These are phyloP conservation scores for Gloeostereum incarnatum DNA, from an alignment of 768 basidiomycete species.

Conservation along the genomic window DNA sequence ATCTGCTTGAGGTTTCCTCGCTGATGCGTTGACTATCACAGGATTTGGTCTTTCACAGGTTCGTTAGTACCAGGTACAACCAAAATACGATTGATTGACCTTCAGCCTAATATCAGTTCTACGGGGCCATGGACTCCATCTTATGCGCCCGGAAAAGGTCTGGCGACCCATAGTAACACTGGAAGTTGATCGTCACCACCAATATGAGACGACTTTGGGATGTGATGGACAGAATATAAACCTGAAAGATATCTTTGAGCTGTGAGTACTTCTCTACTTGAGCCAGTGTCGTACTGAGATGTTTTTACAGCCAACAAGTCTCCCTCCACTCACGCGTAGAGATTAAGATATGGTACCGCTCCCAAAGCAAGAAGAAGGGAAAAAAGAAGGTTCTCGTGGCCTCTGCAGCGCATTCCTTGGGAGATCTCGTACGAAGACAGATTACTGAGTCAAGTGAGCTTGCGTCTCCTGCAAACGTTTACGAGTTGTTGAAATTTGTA, in stretches of 20 bases:
- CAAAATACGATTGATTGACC: too few species aligned
- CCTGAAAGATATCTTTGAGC: constrained; percentile 36
- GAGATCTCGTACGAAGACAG: constrained; percentile 7
- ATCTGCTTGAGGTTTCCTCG: too few species aligned
- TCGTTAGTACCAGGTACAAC: too few species aligned
- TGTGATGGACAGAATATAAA: constrained; percentile 67
- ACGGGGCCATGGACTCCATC: not conserved
- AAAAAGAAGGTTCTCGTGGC: constrained; percentile 51
- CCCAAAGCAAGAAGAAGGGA: constrained; percentile 54
- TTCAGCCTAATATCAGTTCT: too few species aligned
- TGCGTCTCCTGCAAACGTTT: constrained; percentile 2
- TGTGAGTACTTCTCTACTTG: constrained; percentile 34
- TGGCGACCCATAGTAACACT: constrained; percentile 63
- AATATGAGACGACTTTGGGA: constrained; percentile 50
- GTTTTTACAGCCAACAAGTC: constrained; percentile 26
- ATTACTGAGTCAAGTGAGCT: not conserved
- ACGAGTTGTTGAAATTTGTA: too few species aligned
- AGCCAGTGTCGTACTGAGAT: not conserved
- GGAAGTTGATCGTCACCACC: constrained; percentile 40
- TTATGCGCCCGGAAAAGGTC: not conserved
- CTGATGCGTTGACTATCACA: too few species aligned
- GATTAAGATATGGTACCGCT: constrained; percentile 47
- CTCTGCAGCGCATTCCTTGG: constrained; percentile 36
- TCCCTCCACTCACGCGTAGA: constrained; percentile 31
- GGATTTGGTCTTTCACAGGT: too few species aligned